These are phyloP conservation scores for Pyrenopolyporus hunteri DNA, from an alignment of 495 filamentous ascomycete genomes.

Conservation along the genomic window DNA sequence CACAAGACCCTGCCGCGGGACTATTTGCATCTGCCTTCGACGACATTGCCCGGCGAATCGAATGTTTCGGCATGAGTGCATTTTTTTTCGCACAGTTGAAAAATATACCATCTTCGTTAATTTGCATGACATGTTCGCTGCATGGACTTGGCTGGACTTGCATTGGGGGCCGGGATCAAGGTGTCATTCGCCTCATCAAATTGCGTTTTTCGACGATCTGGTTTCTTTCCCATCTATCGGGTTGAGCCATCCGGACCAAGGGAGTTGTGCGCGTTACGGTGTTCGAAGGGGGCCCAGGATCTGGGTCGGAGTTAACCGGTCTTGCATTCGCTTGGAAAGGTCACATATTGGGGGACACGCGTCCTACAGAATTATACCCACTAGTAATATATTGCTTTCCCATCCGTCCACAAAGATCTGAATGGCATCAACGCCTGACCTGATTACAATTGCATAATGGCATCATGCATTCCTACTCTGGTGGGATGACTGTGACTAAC, in stretches of 20 bases:
- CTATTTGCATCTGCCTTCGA: conserved; percentile 18
- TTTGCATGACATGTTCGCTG: conserved; percentile 24
- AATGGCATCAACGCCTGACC: conserved; percentile 16
- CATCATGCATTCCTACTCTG: neutral
- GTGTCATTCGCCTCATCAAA: conserved; percentile 28
- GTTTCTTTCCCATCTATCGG: conserved; percentile 2
- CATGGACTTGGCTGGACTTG: conserved; percentile 25
- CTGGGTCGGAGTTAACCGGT: conserved; percentile 31
- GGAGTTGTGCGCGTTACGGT: conserved; percentile 23
- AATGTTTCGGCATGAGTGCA: conserved; percentile 15
- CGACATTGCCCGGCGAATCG: conserved; percentile 13
- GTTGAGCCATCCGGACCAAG: conserved; percentile 34
- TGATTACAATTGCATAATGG: conserved; percentile 15
- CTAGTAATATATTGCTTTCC: conserved; percentile 36
- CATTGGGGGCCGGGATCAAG: conserved; percentile 16
- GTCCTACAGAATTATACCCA: conserved; percentile 40
- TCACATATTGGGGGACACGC: conserved; percentile 35
- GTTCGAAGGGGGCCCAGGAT: conserved; percentile 21
- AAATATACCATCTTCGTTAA: conserved; percentile 18
- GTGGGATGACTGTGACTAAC: neutral
- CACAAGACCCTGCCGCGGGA: conserved; percentile 15
- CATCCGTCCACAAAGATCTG: neutral
- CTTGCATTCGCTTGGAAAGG: conserved; percentile 19
- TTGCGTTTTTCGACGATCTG: conserved; percentile 22
- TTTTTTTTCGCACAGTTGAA: conserved; percentile 4